Evolutionary conservation across 495 filamentous ascomycete species (phyloP), one percentile per base, ranked within the genome.

Genomic region (Penicillium dipodomyicola): DNA sequence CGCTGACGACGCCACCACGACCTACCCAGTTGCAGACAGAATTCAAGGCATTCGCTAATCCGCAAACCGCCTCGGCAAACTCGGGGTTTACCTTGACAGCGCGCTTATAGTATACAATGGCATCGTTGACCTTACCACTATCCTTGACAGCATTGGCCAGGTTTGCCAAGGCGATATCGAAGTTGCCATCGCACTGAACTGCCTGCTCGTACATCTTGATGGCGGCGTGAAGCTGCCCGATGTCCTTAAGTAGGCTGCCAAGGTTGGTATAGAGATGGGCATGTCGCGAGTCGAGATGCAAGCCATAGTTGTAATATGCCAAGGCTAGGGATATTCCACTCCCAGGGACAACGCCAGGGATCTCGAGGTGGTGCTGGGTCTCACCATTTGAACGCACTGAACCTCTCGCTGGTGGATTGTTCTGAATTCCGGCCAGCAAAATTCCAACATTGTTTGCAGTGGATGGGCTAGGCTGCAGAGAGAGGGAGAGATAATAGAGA

Each of bases 361-460:
- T 87, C 30, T 80, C 74, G 30, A 80, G 77, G 44, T 77, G 76
- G 44, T 77, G 60, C 19, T 77, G 72, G 29, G 64, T 68, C 42
- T 74, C 71, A 3, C 67, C 71, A 51, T 64, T 70, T 6, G 70
- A 56, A 25, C 75, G 60, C 8, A 72, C 60, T 19, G 68, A 52
- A 19, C 65, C 62, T 63, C 74, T 71, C 8, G 69, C 63, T n/a
- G 82, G 69, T 7, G 82, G 74, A 33, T 85, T 81, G 61, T 96
- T 91, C 59, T 97, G 94, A 17, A 99, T 89, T 46, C 94, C 90
- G 2, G 94, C 95, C 29, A 99, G 82, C 30, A 99, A 77, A 52
- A 99, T 99, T 5, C 94, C 94, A 41, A 99, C 95, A 69, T 99
- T 99, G 65, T 99, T 99, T 12, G 94, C 94, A 0, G 94, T 99